phyloP scores from a whole-genome alignment of 495 filamentous ascomycete species.

The Penicillium bovifimosum region DNA sequence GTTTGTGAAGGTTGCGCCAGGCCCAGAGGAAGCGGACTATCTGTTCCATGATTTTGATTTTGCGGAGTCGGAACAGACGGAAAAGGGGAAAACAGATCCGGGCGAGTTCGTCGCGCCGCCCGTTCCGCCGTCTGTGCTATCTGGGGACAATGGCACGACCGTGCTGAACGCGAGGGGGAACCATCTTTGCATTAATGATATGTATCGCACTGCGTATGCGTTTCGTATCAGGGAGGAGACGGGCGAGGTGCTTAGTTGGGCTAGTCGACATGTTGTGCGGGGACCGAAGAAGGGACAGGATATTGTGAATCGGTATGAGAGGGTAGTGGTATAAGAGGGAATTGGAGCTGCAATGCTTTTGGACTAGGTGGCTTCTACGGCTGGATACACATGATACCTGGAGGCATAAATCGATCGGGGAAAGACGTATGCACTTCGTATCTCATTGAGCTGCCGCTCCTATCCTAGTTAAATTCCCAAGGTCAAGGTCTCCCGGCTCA shows the following conservation, averaged over 20 bases:
- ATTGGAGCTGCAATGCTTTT: not conserved
- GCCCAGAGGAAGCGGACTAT: slow-evolving; percentile 39
- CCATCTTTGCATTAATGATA: slow-evolving; percentile 46
- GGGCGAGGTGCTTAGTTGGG: slow-evolving; percentile 41
- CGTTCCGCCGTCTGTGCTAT: slow-evolving; percentile 14
- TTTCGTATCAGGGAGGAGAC: slow-evolving; percentile 34
- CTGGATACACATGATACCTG: too few relatives aligned
- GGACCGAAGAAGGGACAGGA: slow-evolving; percentile 47
- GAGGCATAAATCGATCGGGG: too few relatives aligned
- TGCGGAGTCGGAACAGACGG: not conserved
- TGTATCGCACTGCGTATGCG: slow-evolving; percentile 45
- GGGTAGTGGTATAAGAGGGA: slow-evolving; percentile 12
- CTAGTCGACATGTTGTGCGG: slow-evolving; percentile 43
- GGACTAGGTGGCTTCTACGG: not conserved
- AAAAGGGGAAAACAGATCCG: not conserved
- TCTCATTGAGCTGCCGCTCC: too few relatives aligned
- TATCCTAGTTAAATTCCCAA: too few relatives aligned
- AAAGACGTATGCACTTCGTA: not conserved
- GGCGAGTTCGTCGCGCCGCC: slow-evolving; percentile 26
- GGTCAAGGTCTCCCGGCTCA: slow-evolving; percentile 31
- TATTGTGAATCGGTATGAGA: slow-evolving; percentile 38
- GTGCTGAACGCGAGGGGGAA: slow-evolving; percentile 37
- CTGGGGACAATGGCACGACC: slow-evolving; percentile 11
- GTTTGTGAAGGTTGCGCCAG: slow-evolving; percentile 39
- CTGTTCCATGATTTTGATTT: slow-evolving; percentile 45